phyloP scores from a whole-genome alignment of 495 filamentous ascomycete genomes.

The Aspergillus panamensis region DNA sequence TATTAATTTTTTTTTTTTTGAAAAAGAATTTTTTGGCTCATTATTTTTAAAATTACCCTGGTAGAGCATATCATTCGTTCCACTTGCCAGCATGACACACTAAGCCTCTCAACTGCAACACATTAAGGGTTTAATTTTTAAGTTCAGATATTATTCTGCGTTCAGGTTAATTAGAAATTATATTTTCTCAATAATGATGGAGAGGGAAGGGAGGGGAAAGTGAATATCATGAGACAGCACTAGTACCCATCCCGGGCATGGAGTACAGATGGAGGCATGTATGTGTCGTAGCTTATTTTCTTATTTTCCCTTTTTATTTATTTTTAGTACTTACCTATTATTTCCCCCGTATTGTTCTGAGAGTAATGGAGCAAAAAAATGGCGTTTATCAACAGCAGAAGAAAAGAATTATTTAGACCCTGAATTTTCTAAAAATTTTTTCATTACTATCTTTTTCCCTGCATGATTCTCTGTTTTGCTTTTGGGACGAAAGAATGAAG shows the following conservation, averaged over 20 bases:
- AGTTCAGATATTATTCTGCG: too few relatives aligned
- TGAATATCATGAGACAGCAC: background rate
- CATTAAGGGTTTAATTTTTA: too few relatives aligned
- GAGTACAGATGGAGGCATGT: background rate
- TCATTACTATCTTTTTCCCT: background rate
- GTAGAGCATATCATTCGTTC: background rate
- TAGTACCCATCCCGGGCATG: background rate
- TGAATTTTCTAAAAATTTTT: background rate
- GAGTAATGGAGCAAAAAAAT: background rate
- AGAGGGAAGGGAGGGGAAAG: background rate
- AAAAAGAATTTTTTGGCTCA: background rate
- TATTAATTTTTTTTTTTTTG: conserved; percentile 3
- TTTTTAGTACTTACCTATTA: background rate
- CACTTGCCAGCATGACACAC: conserved; percentile 15
- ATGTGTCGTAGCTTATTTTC: background rate
- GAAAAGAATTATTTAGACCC: background rate
- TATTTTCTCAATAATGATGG: too few relatives aligned
- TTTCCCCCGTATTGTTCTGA: too few relatives aligned
- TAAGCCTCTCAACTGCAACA: conserved; percentile 1
- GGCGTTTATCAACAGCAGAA: background rate
- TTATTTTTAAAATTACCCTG: background rate
- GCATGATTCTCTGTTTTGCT: conserved; percentile 2
- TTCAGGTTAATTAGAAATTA: too few relatives aligned
- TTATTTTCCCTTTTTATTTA: background rate
- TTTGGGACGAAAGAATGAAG: conserved; percentile 11